phyloP scores from a whole-genome alignment of 495 filamentous ascomycete genomes.

The Aspergillus ellipticus region DNA sequence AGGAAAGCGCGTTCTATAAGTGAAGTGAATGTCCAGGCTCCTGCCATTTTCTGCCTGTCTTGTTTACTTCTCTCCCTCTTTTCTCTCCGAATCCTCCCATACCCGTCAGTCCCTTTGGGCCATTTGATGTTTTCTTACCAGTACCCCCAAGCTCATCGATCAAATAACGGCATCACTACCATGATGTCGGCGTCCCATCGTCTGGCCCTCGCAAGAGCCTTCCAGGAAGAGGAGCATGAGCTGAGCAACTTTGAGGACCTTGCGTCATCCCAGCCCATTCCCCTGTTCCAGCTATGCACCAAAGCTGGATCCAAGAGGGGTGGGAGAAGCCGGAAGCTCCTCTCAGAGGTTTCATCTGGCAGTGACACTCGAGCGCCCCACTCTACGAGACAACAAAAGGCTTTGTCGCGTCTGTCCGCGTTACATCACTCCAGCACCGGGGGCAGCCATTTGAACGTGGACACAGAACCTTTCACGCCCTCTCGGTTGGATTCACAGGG shows the following conservation, averaged over 20 bases:
- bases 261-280: slow-evolving; percentile 24
- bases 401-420: slow-evolving; percentile 7
- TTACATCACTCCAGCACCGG: slow-evolving; percentile 6
- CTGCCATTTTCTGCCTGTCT: too few relatives aligned
- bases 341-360: background rate
- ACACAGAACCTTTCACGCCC: background rate
- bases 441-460: background rate
- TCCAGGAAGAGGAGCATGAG: slow-evolving; percentile 11
- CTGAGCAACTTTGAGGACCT: slow-evolving; percentile 18
- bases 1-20: too few relatives aligned
- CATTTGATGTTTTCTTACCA: too few relatives aligned
- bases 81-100: too few relatives aligned
- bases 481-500: slow-evolving; percentile 6
- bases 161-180: too few relatives aligned
- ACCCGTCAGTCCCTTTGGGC: too few relatives aligned
- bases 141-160: too few relatives aligned
- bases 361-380: background rate
- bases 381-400: background rate
- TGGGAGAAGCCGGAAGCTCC: slow-evolving; percentile 10
- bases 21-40: too few relatives aligned
- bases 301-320: slow-evolving; percentile 17
- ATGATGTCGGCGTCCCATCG: background rate
- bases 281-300: slow-evolving; percentile 16
- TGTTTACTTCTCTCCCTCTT: too few relatives aligned
- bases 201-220: background rate